Evolutionary conservation across 176 grass and related monocot species (phyloP), one percentile per base, ranked within the genome.

Genomic region (Eleusine coracana): DNA sequence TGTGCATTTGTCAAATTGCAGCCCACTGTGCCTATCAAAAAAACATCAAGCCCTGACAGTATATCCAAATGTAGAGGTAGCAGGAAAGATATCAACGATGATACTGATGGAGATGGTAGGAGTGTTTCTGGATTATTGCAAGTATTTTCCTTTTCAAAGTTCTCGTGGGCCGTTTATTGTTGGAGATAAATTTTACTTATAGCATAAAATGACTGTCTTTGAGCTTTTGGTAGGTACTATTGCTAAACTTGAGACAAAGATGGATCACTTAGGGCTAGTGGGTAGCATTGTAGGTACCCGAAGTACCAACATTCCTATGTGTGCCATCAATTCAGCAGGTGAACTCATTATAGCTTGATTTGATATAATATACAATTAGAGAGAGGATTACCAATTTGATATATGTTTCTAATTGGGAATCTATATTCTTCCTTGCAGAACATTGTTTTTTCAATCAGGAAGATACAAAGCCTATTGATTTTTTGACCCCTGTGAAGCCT

Each of bases 391-490:
- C 42, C 21, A 1, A 20, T 34, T 69, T 34, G 70, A 52, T 68
- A 23, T 38, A n/a, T 10, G 66, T 70, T 60, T 64, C 52, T 65
- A 49, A 85, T 76, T 76, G 38, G n/a, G 28, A 4, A 68, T 15
- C 34, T 63, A 55, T 50, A 44, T 85, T 70, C 16, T 73, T 40
- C 55, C 21, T 48, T 89, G 78, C 72, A 89, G 88, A 77, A 77
- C 44, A 71, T 51, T 14, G 3, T 46, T 64, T 48, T 45, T 56
- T 23, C 72, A 40, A 46, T 46, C 55, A 86, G 55, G 65, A 85
- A 66, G 73, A 64, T 15, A 44, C 7, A 12, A 89, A 71, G 16
- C 38, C 38, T 65, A 21, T 58, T 55, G 17, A 46, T 36, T 64
- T 39, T 77, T 73, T 16, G 44, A 16, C 76, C 37, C 66, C 77